phyloP scores from a whole-genome alignment of 78 protist species.

The Dictyostelium capitatum region DNA sequence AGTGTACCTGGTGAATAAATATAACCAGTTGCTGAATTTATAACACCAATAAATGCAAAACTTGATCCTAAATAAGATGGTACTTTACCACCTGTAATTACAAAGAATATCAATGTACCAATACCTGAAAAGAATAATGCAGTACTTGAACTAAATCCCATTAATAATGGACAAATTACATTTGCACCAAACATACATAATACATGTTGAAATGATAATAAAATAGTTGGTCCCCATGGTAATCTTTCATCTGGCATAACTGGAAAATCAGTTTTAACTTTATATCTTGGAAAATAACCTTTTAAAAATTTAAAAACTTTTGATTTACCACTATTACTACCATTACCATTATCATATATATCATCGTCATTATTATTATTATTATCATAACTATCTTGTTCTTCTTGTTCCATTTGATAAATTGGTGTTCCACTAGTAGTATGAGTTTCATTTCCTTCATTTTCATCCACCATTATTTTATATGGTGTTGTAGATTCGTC shows the following conservation, averaged over 20 bases:
- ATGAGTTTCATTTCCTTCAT: too few relatives aligned
- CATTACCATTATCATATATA: too few relatives aligned
- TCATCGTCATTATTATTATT: too few relatives aligned
- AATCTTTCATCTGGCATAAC: conserved; percentile 34
- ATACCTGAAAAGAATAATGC: conserved; percentile 26
- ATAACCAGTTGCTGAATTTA: conserved; percentile 33
- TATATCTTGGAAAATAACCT: conserved; percentile 50
- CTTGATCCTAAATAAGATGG: conserved; percentile 44
- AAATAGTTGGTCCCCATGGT: not conserved
- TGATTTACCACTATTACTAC: not conserved
- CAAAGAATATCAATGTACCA: conserved; percentile 36
- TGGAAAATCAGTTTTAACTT: not conserved
- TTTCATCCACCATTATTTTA: too few relatives aligned
- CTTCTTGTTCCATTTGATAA: too few relatives aligned
- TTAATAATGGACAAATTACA: conserved; percentile 25
- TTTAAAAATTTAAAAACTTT: not conserved
- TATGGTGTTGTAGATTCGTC: too few relatives aligned
- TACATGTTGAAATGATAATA: conserved; percentile 35
- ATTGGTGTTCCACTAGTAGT: too few relatives aligned
- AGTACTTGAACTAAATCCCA: conserved; percentile 23
- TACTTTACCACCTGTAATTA: conserved; percentile 23
- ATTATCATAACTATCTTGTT: too few relatives aligned
- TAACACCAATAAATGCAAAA: conserved; percentile 51
- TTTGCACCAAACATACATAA: conserved; percentile 59
- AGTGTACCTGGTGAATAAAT: not conserved